Evolutionary conservation across 2,329 filamentous ascomycete species (phyloP), one percentile per base, ranked within the genome.

Genomic region (Fusarium gaditjirri): DNA sequence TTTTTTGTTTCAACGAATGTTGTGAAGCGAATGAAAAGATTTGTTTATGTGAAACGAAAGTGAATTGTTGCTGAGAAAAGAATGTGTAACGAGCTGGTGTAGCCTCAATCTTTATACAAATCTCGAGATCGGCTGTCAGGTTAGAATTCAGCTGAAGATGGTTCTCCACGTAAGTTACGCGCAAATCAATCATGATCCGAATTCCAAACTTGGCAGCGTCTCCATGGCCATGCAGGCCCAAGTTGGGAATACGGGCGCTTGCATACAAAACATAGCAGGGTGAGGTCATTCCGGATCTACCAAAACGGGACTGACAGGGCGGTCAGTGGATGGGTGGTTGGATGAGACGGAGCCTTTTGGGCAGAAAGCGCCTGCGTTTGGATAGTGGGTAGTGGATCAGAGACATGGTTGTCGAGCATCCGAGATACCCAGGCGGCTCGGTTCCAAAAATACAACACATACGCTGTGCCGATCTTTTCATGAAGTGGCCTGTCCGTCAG

Each of bases 181-280:
- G 52, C 42, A 61, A 21, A 41, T 39, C 41, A 54, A 33, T 16
- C 62, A 42, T 54, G 49, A 49, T 62, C 63, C 56, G 55, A 56
- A 46, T 12, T 62, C 63, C 56, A 62, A 56, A 46, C 14, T 27
- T 68, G 65, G 65, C 10, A 63, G 43, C 49, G 64, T 41, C 57
- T 21, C 49, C 56, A 36, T 42, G 29, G 54, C 46, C 46, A 49
- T 49, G 46, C 46, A n/a, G 54, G 23, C 33, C 29, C 36, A 42
- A 56, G 14, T 43, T 29, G 64, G 46, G 29, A 68, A 68, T 68
- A 68, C 65, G 65, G 65, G 65, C 65, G 64, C 65, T 68, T 68
- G 65, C 65, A 68, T 68, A 38, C 27, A 63, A 31, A 55, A 68
- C 29, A 68, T 62, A 39, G 65, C 56, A 56, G 64, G 65, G 64